Evolutionary conservation across 1,284 basidiomycete species (phyloP), one percentile per base, ranked within the genome.

Genomic region (Bjerkandera adusta): DNA sequence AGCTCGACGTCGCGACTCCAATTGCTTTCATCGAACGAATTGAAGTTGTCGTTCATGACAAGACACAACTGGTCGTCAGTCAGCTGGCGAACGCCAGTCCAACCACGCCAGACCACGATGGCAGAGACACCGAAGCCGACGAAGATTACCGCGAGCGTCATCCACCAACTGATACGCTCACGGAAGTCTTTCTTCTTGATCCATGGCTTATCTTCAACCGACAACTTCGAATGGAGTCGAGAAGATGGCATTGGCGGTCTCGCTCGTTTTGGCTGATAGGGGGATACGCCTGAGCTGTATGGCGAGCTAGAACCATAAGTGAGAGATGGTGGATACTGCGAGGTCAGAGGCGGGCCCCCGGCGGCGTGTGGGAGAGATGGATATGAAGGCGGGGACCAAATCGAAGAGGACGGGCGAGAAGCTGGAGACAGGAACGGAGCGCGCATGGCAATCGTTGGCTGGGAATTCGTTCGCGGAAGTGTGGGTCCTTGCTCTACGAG

Each of bases 1-100:
- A 89, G 73, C 58, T 83, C 77, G 32, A 86, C 77, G 55, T 92
- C 87, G 20, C 76, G 69, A 37, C 72, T 67, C 78, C 88, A 92
- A 47, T 70, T 71, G 5, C 70, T 71, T 27, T 36, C 13, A 47
- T 75, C 69, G 43, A 78, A 64, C 36, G 63, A 66, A 32, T 45
- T 45, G 22, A 92, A 92, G 50, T 84, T 65, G 45, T 92, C 89
- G 20, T 82, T 70, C 51, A 91, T 65, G 7, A 89, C 83, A 13
- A 80, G 57, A 61, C 89, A 91, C 20, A 87, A 63, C 12, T 79
- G 72, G 51, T 42, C 50, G 47, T 63, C 58, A 36, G 54, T 54
- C 10, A 72, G 57, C 51, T 66, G 57, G 41, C 64, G 57, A 12
- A 77, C 74, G 57, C 68, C 61, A 16, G 59, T 70, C 53, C 69